Evolutionary conservation across 441 rosid genomes (phyloP).

Genomic region (Melastoma candidum): DNA sequence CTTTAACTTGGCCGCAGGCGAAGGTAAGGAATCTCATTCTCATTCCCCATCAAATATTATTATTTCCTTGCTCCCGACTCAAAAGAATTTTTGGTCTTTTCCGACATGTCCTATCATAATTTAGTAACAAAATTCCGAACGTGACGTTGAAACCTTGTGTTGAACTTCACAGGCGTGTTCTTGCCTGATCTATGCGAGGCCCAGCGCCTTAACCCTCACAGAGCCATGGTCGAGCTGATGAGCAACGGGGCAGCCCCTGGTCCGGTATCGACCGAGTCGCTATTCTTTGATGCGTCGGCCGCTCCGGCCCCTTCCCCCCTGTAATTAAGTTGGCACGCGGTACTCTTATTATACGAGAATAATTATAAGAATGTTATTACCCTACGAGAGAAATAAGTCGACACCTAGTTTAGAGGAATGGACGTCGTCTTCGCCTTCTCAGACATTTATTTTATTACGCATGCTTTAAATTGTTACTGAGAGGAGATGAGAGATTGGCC

Average conservation of each 20-base stretch:
- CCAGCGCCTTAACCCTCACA: conserved; percentile 49
- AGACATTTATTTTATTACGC: too few species aligned
- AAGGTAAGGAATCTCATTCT: conserved; percentile 37
- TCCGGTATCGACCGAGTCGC: conserved; percentile 15
- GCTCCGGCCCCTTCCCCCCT: conserved; percentile 20
- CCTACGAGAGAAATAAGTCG: neutral
- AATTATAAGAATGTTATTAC: neutral
- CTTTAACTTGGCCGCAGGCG: conserved; percentile 89
- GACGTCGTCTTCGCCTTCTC: too few species aligned
- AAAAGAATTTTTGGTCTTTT: too few species aligned
- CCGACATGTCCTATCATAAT: too few species aligned
- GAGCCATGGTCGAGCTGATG: conserved; percentile 55
- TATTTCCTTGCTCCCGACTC: too few species aligned
- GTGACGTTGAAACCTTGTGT: too few species aligned
- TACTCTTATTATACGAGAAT: neutral
- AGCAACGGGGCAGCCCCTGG: conserved; percentile 55
- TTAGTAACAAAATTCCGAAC: too few species aligned
- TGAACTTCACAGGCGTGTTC: conserved; percentile 51
- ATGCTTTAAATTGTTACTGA: too few species aligned
- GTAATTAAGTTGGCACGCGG: conserved; percentile 1
- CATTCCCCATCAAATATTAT: too few species aligned
- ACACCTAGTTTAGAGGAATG: neutral
- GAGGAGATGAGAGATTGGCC: too few species aligned
- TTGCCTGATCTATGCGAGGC: conserved; percentile 68
- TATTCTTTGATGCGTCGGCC: neutral